Evolutionary conservation across 2,329 filamentous ascomycete species (phyloP), one percentile per base, ranked within the genome.

Genomic region (Fusarium ramigenum): DNA sequence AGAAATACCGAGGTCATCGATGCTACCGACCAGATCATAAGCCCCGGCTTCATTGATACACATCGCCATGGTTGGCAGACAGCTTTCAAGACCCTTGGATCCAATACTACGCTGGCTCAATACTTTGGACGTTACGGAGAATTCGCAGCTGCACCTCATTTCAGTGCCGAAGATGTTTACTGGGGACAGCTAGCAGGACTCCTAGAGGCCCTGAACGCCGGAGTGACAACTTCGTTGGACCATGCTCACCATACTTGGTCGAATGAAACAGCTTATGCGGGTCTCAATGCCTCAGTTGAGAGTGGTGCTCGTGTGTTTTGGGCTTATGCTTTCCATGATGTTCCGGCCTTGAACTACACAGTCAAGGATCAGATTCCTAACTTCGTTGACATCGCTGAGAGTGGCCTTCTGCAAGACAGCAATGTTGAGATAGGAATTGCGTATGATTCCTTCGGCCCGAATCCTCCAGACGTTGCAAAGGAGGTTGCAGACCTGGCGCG

Each of bases 21-120:
- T 69, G 84, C 84, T 43, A 82, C 82, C 0, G 81, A 84, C 59
- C 87, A 88, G 73, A 89, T 89, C 65, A 81, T 89, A 58, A 84
- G 84, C 0, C 86, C 87, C 0, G 88, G 88, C 14, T 89, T 90
- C 77, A 81, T 90, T 64, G 86, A 90, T 77, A 89, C 87, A 0
- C 88, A 90, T 70, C 84, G 85, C 4, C 87, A 89, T 68, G 83
- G 84, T 1, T 89, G 88, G 88, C 87, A 90, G 74, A 89, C 88
- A 0, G 85, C 82, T 15, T 84, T 85, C 73, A 88, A 87, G 73
- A 89, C 87, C 0, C 73, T 90, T 3, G 85, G 71, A 2, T 85
- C 87, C 12, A 88, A 90, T 72, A 85, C 85, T 0, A 86, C 82
- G 0, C 77, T 89, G 21, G 78, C 83, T 9, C 82, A 87, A 50